These are phyloP conservation scores for Cercospora brassicicola DNA, from an alignment of 2,329 filamentous ascomycete species.

Conservation along the genomic window DNA sequence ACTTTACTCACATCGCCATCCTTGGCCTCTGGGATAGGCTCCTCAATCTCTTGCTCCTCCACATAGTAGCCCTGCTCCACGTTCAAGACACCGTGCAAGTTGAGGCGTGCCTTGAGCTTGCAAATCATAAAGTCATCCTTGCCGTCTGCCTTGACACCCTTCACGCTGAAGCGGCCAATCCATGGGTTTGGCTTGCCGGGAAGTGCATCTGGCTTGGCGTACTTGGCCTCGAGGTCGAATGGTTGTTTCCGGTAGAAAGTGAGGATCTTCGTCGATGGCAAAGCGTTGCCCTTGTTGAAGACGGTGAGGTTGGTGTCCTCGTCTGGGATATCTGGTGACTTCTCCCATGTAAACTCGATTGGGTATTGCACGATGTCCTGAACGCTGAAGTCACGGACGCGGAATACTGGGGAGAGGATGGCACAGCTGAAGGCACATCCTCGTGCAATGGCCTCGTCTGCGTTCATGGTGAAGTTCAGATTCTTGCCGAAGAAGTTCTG, in stretches of 20 bases:
- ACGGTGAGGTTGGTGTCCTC: slow-evolving; percentile 97
- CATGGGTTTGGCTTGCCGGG: slow-evolving; percentile 90
- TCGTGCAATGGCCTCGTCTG: slow-evolving; percentile 93
- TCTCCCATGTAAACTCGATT: slow-evolving; percentile 98
- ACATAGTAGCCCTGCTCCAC: slow-evolving; percentile 97
- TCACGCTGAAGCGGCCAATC: slow-evolving; percentile 97
- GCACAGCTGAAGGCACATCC: slow-evolving; percentile 97
- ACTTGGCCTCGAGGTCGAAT: slow-evolving; percentile 93
- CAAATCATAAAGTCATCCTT: slow-evolving; percentile 99
- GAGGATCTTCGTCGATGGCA: slow-evolving; percentile 98
- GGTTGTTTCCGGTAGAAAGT: slow-evolving; percentile 99
- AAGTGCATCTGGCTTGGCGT: slow-evolving; percentile 80
- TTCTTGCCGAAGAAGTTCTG: slow-evolving; percentile 87
- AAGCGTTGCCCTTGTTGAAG: slow-evolving; percentile 94
- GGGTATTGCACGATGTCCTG: slow-evolving; percentile 98
- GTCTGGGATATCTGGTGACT: slow-evolving; percentile 95
- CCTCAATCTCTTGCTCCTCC: slow-evolving; percentile 95
- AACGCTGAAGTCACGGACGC: slow-evolving; percentile 94
- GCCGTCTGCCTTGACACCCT: slow-evolving; percentile 89
- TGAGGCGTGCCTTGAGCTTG: slow-evolving; percentile 97
- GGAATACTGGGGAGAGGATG: slow-evolving; percentile 95
- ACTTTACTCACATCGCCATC: slow-evolving; percentile 69
- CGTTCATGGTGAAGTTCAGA: slow-evolving; percentile 95
- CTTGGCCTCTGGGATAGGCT: slow-evolving; percentile 75
- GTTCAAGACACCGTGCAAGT: slow-evolving; percentile 93